Base-by-base conservation (phyloP, 768 basidiomycete genomes). In the Auriculariales sp. region DNA sequence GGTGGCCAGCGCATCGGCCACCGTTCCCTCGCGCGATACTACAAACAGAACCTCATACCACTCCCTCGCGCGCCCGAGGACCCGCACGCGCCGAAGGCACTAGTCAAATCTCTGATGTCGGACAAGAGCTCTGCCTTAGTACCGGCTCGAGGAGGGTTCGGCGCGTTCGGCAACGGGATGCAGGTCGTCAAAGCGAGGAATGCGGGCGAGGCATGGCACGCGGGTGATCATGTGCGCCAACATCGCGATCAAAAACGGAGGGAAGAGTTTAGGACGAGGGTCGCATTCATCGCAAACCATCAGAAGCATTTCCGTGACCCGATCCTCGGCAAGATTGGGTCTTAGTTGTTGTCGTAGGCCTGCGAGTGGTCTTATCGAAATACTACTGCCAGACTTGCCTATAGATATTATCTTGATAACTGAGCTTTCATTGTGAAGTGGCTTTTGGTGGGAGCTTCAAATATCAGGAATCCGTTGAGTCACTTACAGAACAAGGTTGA, bases 231-330 rank as follows among this genome's bases (percentile, higher is more conserved):
- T 64, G 75, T 88, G 1, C 71, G 79, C 49, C 83, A 91, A 59
- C 86, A 84, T 67, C 72, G 83, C 54, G 93, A 95, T 61, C 79
- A 85, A 61, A 77, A 70, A 57, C 71, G 78, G 47, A 74, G 76
- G 53, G 85, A 94, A 59, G 77, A 83, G 30, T 91, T 90, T 72
- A 89, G 81, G 68, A 90, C 89, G 4, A 79, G 74, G 53, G 75
- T 94, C 11, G 89, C 68, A 0, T 87, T 82, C 62, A 75, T 78
- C 28, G 73, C 81, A 61, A 97, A 97, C 64, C 71, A 64, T 57
- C 94, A 98, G 62, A 94, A 94, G 63, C 89, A 93, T 61, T 88
- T n/a, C n/a, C n/a, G n/a, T n/a, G n/a, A n/a, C n/a, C n/a, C n/a
- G n/a, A n/a, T n/a, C n/a, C n/a, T n/a, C n/a, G n/a, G n/a, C n/a